Evolutionary conservation across 2,329 filamentous ascomycete genomes (phyloP).

Genomic region (Neonectria punicea): DNA sequence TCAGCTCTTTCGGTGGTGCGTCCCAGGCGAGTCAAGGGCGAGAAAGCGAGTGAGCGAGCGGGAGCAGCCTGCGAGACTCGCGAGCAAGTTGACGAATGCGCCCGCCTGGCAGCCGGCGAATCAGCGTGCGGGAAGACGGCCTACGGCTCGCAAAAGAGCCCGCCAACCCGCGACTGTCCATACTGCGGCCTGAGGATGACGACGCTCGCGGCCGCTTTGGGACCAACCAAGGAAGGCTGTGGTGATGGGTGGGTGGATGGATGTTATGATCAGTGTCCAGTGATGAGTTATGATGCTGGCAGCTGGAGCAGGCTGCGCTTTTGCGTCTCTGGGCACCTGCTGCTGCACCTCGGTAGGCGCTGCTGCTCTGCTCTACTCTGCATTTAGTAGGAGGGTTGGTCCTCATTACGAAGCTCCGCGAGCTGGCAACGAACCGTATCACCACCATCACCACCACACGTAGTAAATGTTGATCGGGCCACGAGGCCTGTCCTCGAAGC

Average conservation of each 20-base stretch:
- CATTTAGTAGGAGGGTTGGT: too few species aligned
- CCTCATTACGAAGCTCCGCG: not conserved
- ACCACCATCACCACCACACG: not conserved
- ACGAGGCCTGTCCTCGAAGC: slow-evolving; percentile 42
- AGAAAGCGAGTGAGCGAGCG: slow-evolving; percentile 31
- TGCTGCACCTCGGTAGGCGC: not conserved
- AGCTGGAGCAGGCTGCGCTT: not conserved
- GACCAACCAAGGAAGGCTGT: slow-evolving; percentile 29
- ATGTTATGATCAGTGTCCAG: not conserved
- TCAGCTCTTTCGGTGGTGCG: slow-evolving; percentile 43
- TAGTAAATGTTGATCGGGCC: slow-evolving; percentile 15
- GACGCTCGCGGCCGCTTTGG: slow-evolving; percentile 44
- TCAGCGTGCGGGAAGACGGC: slow-evolving; percentile 4
- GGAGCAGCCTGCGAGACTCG: slow-evolving; percentile 12
- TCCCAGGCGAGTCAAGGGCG: slow-evolving; percentile 36
- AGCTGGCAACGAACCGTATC: not conserved
- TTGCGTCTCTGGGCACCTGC: not conserved
- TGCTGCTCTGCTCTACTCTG: not conserved
- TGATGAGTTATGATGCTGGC: not conserved
- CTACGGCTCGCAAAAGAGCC: slow-evolving; percentile 22
- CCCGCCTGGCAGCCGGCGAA: slow-evolving; percentile 20
- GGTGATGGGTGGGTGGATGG: slow-evolving; percentile 29
- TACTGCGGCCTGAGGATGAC: slow-evolving; percentile 46
- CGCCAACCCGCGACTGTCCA: slow-evolving; percentile 1
- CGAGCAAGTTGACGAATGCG: slow-evolving; percentile 9